Evolutionary conservation across 805 yeast species (phyloP).

Genomic region (Candida bentonensis): DNA sequence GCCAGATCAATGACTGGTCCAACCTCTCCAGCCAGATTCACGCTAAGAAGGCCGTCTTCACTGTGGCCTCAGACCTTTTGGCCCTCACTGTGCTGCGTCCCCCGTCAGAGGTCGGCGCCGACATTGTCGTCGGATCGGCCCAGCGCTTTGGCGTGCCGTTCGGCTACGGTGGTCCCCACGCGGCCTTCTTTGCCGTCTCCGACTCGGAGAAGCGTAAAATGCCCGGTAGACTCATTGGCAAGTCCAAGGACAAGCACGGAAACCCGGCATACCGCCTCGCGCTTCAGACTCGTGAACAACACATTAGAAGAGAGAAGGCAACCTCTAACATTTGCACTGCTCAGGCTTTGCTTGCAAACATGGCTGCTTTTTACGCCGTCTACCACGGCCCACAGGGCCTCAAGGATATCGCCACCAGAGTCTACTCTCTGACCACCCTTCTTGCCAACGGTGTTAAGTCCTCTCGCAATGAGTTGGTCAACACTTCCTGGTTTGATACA

Average conservation of each 20-base stretch:
- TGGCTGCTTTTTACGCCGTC: conserved; percentile 90
- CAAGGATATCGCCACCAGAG: conserved; percentile 59
- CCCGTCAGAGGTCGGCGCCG: conserved; percentile 80
- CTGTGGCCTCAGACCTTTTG: conserved; percentile 84
- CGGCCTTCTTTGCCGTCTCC: conserved; percentile 90
- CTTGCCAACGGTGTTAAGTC: conserved; percentile 47
- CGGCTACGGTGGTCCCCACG: conserved; percentile 98
- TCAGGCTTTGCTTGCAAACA: conserved; percentile 89
- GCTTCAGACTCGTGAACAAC: conserved; percentile 95
- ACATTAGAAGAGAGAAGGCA: conserved; percentile 93
- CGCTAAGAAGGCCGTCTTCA: conserved; percentile 53
- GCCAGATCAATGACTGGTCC: conserved; percentile 41
- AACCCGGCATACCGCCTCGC: conserved; percentile 84
- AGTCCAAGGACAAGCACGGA: conserved; percentile 82
- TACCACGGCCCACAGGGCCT: conserved; percentile 92
- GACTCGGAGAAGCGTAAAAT: conserved; percentile 73
- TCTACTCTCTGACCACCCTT: conserved; percentile 57
- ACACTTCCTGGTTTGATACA: conserved; percentile 74
- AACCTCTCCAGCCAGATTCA: conserved; percentile 55
- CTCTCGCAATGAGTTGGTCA: conserved; percentile 35
- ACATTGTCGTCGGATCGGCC: conserved; percentile 80
- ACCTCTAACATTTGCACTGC: conserved; percentile 98
- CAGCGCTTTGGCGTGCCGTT: conserved; percentile 97
- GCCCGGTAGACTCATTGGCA: conserved; percentile 93
- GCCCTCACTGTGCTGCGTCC: conserved; percentile 78